These are phyloP conservation scores for Babesia sp. DNA, from an alignment of 169 alveolate species.

Conservation along the genomic window DNA sequence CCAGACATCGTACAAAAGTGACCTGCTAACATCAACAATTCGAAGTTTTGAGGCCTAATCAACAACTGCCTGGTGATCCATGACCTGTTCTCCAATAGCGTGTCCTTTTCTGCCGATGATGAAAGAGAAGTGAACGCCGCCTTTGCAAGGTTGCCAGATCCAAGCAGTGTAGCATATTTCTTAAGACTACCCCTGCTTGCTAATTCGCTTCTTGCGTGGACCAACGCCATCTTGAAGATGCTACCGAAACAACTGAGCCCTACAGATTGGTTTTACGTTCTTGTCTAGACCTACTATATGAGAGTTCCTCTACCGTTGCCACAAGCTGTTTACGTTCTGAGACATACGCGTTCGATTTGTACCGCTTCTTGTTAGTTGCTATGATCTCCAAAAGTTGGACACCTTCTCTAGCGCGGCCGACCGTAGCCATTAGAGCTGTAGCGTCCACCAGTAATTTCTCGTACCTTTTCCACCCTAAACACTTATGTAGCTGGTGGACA, in stretches of 20 bases:
- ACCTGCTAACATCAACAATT: slow-evolving; percentile 69
- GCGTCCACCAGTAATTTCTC: slow-evolving; percentile 52
- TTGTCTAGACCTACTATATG: slow-evolving; percentile 16
- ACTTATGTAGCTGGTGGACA: not conserved
- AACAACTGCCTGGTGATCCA: slow-evolving; percentile 73
- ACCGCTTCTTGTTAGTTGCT: slow-evolving; percentile 48
- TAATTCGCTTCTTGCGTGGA: slow-evolving; percentile 52
- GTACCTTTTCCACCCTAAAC: slow-evolving; percentile 55
- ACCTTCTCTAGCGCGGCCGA: slow-evolving; percentile 35
- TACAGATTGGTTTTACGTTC: not conserved
- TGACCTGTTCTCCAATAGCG: slow-evolving; percentile 67
- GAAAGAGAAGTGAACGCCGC: slow-evolving; percentile 58
- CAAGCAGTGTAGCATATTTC: slow-evolving; percentile 38
- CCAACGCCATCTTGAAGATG: slow-evolving; percentile 54
- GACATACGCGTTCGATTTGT: slow-evolving; percentile 38
- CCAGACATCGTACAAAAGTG: slow-evolving; percentile 75
- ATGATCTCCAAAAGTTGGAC: slow-evolving; percentile 57
- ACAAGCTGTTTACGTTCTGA: slow-evolving; percentile 46
- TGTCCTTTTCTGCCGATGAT: slow-evolving; percentile 63
- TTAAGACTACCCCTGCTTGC: slow-evolving; percentile 49
- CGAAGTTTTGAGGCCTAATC: slow-evolving; percentile 61
- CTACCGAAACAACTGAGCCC: slow-evolving; percentile 64
- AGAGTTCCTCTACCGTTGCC: slow-evolving; percentile 33
- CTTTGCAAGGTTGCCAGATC: slow-evolving; percentile 61
- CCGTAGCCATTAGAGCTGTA: slow-evolving; percentile 41